Percentiles rank a stretch among this genome's conserved stretches.
Conservation (phyloP, 495 filamentous ascomycete species). For the Penicillium ochrochloron region DNA sequence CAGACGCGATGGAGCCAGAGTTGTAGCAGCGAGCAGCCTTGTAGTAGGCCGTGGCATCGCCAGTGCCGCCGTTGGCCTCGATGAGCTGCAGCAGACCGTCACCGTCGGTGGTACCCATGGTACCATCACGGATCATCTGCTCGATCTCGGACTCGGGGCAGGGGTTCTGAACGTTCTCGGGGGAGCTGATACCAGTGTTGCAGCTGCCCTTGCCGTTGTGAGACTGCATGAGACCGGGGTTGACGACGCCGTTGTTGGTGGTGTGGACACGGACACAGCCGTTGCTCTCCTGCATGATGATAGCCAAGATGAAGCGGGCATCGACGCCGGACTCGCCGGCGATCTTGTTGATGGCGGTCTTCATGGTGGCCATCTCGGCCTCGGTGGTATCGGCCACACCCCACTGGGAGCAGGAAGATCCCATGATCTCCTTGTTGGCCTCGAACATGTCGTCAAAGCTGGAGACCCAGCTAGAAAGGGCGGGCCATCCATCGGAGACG, state of each 20-base stretch:
- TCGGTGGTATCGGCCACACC: constrained; percentile 42
- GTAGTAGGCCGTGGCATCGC: constrained; percentile 49
- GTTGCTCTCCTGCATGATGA: constrained; percentile 63
- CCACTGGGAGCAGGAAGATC: constrained; percentile 48
- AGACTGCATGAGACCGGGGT: constrained; percentile 61
- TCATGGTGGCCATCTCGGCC: constrained; percentile 46
- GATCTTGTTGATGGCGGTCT: constrained; percentile 40
- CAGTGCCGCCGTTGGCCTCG: constrained; percentile 28
- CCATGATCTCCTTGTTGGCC: constrained; percentile 47
- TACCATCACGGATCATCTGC: constrained; percentile 57
- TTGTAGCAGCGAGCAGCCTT: constrained; percentile 60
- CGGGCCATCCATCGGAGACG: constrained; percentile 31
- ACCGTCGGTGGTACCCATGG: constrained; percentile 41
- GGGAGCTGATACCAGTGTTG: constrained; percentile 38
- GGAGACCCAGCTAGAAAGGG: constrained; percentile 21
- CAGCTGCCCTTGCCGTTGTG: constrained; percentile 54
- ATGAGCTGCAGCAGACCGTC: constrained; percentile 50
- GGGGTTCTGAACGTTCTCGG: constrained; percentile 35
- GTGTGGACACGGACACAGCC: constrained; percentile 61
- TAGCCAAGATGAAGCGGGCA: constrained; percentile 61
- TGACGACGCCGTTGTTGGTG: constrained; percentile 49
- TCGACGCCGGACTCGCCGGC: constrained; percentile 51
- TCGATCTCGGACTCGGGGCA: constrained; percentile 50
- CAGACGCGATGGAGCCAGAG: constrained; percentile 53
- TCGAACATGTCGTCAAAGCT: constrained; percentile 41